Evolutionary conservation across 495 filamentous ascomycete species (phyloP).

Genomic region (Zalerion maritima): DNA sequence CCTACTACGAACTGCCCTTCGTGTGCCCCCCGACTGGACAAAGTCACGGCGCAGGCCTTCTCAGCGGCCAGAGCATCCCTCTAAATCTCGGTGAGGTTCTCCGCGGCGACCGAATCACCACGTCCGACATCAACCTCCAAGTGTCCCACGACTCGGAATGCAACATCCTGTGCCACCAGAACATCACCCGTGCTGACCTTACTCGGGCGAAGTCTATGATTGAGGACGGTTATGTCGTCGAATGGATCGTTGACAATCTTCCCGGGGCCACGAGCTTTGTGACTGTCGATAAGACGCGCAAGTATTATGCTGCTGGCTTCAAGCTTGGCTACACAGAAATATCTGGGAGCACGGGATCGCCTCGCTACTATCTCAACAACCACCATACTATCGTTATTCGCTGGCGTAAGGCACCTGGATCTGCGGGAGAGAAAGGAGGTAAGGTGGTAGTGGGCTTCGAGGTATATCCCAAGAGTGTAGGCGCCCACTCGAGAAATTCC

Average conservation of each 20-base stretch:
- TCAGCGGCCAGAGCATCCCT: slow-evolving; percentile 67
- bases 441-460: slow-evolving; percentile 88
- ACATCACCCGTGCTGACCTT: slow-evolving; percentile 49
- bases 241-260: slow-evolving; percentile 95
- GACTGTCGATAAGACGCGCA: slow-evolving; percentile 72
- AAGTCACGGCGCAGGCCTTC: slow-evolving; percentile 53
- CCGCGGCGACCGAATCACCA: slow-evolving; percentile 78
- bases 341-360: slow-evolving; percentile 41
- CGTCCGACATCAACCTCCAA: slow-evolving; percentile 71
- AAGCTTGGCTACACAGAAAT: slow-evolving; percentile 73
- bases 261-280: slow-evolving; percentile 90
- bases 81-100: slow-evolving; percentile 90
- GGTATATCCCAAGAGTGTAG: slow-evolving; percentile 80
- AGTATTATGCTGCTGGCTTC: slow-evolving; percentile 93
- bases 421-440: slow-evolving; percentile 50
- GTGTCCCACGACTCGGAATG: slow-evolving; percentile 74
- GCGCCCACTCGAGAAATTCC: slow-evolving; percentile 38
- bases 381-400: slow-evolving; percentile 82
- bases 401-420: slow-evolving; percentile 60
- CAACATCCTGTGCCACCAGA: slow-evolving; percentile 55
- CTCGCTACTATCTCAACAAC: slow-evolving; percentile 76
- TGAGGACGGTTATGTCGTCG: slow-evolving; percentile 70
- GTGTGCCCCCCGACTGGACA: slow-evolving; percentile 70
- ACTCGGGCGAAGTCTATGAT: slow-evolving; percentile 62
- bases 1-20: slow-evolving; percentile 86